phyloP scores from a whole-genome alignment of 2,329 filamentous ascomycete genomes.

The Colletotrichum coccodes region DNA sequence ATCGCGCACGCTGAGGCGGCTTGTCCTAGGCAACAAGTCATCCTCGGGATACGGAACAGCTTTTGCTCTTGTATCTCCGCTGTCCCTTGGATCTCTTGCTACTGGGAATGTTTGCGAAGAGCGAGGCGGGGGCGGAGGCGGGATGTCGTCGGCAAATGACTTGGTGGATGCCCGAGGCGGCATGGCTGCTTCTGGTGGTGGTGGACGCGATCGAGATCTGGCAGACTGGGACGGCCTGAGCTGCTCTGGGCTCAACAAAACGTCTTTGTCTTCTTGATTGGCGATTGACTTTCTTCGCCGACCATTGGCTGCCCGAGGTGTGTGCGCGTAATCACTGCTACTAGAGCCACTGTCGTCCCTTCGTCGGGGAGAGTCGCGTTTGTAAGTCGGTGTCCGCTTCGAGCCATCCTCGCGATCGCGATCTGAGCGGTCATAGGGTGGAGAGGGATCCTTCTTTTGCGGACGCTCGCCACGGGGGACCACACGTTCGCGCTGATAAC shows the following conservation, averaged over 20 bases:
- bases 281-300: conserved; percentile 47
- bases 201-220: conserved; percentile 46
- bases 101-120: conserved; percentile 44
- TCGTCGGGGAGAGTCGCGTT: conserved; percentile 38
- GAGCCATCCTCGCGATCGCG: conserved; percentile 36
- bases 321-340: conserved; percentile 50
- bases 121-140: conserved; percentile 35
- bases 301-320: conserved; percentile 39
- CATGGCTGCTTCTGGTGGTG: conserved; percentile 42
- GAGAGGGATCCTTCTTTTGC: conserved; percentile 45
- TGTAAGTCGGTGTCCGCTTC: conserved; percentile 40
- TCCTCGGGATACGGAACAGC: conserved; percentile 41
- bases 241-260: conserved; percentile 37
- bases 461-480: conserved; percentile 27
- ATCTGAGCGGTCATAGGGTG: conserved; percentile 38
- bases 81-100: conserved; percentile 21
- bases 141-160: conserved; percentile 26
- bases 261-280: conserved; percentile 45
- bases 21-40: conserved; percentile 41
- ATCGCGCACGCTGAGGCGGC: conserved; percentile 25
- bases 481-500: conserved; percentile 32
- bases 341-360: conserved; percentile 51
- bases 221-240: conserved; percentile 25
- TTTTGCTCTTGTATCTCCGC: conserved; percentile 19
- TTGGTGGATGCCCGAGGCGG: conserved; percentile 39